Evolutionary conservation across 169 alveolate genomes (phyloP), one percentile per base, ranked within the genome.

Genomic region (Babesia bigemina): DNA sequence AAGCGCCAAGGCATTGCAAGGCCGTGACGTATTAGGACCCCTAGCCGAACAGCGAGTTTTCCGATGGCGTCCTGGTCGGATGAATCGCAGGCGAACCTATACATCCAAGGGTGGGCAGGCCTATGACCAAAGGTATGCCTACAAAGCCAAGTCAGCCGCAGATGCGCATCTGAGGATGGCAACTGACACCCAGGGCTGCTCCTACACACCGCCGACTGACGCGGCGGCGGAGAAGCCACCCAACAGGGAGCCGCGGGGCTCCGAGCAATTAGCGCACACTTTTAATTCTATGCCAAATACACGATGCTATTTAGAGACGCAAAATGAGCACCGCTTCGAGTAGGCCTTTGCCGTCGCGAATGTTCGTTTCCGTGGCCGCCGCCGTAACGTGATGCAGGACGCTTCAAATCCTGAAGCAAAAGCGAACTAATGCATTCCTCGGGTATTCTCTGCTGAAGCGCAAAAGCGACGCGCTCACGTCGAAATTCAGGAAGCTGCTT

Each of bases 381-480:
- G 76, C 19, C 0, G 47, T 9, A 19, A 52, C 52, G n/a, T 36
- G 3, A 39, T 44, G 72, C 66, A 92, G 96, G 95, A 91, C 85
- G 73, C 94, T 92, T 36, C 96, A 92, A 52, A 69, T 91, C 49
- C 89, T 92, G 84, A 92, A 92, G 63, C 93, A 85, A 56, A 92
- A 92, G 59, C 75, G 93, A 44, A 87, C 91, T 33, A 96, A 96
- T 53, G 99, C 99, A 13, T 88, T 91, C 75, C 95, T 94, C 83
- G 99, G 99, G 10, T 94, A 93, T 72, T 96, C 96, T 29, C 90
- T 96, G 50, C 90, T 96, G 44, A 96, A 96, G 78, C 87, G 96
- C 83, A 96, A 96, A 85, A 92, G 98, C 45, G 99, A 96, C 79
- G 99, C 98, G 14, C 90, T 96, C 28, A 92, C 96, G 69, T 92